Base-by-base conservation (phyloP, 306 rosid species). In the Casuarina glauca region DNA sequence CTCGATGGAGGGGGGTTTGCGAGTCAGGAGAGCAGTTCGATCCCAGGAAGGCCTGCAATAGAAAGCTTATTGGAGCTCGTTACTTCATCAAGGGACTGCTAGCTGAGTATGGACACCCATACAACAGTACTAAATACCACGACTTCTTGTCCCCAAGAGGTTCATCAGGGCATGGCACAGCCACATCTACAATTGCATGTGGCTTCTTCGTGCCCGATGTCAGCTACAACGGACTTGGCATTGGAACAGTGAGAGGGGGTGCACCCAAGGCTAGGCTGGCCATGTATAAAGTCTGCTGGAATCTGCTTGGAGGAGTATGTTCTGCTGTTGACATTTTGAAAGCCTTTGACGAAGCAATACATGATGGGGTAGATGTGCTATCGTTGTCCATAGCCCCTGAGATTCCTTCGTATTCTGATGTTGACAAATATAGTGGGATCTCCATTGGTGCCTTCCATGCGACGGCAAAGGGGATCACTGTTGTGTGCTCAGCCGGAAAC, bases 261-360 rank as follows among this genome's bases (percentile, higher is more conserved):
- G 92, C 90, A 3, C 88, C 90, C 0, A 79, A 36, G 20, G 85
- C 88, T 9, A 84, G 85, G 32, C 39, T 88, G 38, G 88, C 90
- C 2, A 77, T 86, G 77, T 88, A 86, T 57, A 88, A 88, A 54
- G 90, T 84, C 42, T 88, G 90, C 75, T 88, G 92, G 92, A 84
- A 26, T 13, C 20, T 73, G 52, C 8, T 58, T 17, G 81, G 82
- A 39, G 83, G 82, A 1, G 60, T 63, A 32, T 86, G 90, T 77
- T 54, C 85, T 20, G 73, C 73, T 2, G 84, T 79, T 78, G 90
- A 88, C 80, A 39, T 88, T 3, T 76, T 88, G 74, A 86, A 82
- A 73, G 90, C 84, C 64, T 78, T 88, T 53, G 88, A 88, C 67
- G 79, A 75, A 42, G 90, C 88, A 54, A 81, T 82, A 36, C 36